Percentiles rank a stretch among this genome's conserved stretches.
phyloP scores from a whole-genome alignment of 768 basidiomycete genomes.

The Leucocoprinus leucothites region DNA sequence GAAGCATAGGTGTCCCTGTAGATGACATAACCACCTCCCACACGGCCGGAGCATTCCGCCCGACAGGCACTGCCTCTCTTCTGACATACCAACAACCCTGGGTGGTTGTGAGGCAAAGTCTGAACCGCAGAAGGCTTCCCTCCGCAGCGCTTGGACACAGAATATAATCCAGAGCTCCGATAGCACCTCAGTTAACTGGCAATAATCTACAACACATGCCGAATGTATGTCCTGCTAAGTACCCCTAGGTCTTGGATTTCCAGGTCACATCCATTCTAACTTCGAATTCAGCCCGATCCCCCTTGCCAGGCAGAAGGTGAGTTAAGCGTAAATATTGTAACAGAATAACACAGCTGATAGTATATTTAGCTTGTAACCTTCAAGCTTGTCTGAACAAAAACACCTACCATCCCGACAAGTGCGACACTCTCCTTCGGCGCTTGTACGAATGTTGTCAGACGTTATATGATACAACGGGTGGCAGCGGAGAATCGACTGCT shows the following conservation, averaged over 20 bases:
- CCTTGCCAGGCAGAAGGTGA: slow-evolving; percentile 27
- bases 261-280: neutral
- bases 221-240: neutral
- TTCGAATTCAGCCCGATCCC: slow-evolving; percentile 18
- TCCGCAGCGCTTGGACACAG: too few species aligned
- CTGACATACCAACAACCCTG: too few species aligned
- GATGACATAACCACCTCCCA: neutral
- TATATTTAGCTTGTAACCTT: slow-evolving; percentile 68
- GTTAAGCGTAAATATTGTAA: neutral
- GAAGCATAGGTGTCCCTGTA: neutral
- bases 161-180: too few species aligned
- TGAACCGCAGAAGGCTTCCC: too few species aligned
- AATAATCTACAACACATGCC: neutral
- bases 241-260: neutral
- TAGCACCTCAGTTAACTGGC: too few species aligned
- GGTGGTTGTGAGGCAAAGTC: too few species aligned
- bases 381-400: slow-evolving; percentile 63
- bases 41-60: neutral
- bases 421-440: slow-evolving; percentile 44
- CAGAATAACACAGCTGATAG: too few species aligned
- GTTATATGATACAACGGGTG: slow-evolving; percentile 46
- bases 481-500: slow-evolving; percentile 48
- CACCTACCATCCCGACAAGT: slow-evolving; percentile 63
- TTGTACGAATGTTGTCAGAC: slow-evolving; percentile 62
- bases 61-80: neutral